Evolutionary conservation across 192 early-diverging fungal species (phyloP), one percentile per base, ranked within the genome.

Genomic region (Rhizoclosmatium globosum): DNA sequence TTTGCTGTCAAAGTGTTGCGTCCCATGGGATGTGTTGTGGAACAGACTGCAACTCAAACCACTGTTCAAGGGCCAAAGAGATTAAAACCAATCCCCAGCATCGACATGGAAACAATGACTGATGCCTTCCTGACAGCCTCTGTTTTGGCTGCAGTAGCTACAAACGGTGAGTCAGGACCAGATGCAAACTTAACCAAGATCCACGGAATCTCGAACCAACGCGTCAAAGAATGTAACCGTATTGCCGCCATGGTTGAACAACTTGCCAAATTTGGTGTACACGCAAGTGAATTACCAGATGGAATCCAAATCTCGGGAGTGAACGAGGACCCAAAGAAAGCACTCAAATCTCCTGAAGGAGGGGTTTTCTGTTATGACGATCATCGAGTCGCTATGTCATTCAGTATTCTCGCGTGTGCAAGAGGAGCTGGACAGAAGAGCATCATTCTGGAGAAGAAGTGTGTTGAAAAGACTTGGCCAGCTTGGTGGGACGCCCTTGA

Each of bases 381-480:
- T 83, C 98, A 99, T 81, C 93, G 98, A 65, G 90, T 99, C 45
- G 98, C 98, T 7, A 99, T 99, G 98, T 95, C 94, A 78, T 95
- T 98, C 87, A 92, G 92, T 78, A 86, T 98, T 1, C 83, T 99
- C 47, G 91, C 92, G 15, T 93, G 89, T 38, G 93, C 92, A 44
- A 88, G 94, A 21, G 62, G 77, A 39, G 46, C 60, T 41, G 75
- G 75, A 11, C 19, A 56, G 11, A 21, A 50, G 50, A 64, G 48
- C 21, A 69, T 69, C 31, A 91, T 99, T 66, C 90, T 88, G 68
- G 98, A 99, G 84, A 96, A 96, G 82, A 94, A 95, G 78, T 99
- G 98, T 82, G 97, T 98, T 3, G 98, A 96, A 81, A 99, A 99
- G 88, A 99, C 98, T 1, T 99, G 98, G 98, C 98, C 98, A 39